Base-by-base conservation (phyloP, 2,329 filamentous ascomycete species). In the Ambrosiella cleistominuta region DNA sequence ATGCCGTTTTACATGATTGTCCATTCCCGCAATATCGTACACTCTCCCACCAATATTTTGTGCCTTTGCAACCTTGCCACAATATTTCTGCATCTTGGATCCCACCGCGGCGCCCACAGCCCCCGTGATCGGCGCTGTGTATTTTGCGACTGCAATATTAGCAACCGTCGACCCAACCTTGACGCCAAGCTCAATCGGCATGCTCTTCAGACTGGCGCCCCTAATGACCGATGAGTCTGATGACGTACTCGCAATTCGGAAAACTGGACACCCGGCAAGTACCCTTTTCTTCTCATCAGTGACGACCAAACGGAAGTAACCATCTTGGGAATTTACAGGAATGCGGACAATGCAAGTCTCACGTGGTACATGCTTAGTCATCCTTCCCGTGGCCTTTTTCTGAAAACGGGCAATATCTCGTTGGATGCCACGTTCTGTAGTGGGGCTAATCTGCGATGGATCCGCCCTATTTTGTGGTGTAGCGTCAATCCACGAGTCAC, bases 231-330 rank as follows among this genome's bases (percentile, higher is more conserved):
- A 80, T 0, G 76, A 72, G 61, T 81, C 80, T 0, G 75, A 72
- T 0, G 81, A 83, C 0, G 80, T 79, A 61, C 82, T 86, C 1
- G 83, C 76, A n/a, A 87, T 71, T 13, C 83, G 75, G 63, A 87
- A 86, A 0, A 84, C 76, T 0, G 83, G 83, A 61, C 81, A 85
- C 0, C 76, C 74, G 61, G 82, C 85, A 0, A 86, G 72, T 0
- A 77, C 71, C 63, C 78, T 82, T 62, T 76, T 78, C 12, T 62
- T 63, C 1, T 65, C 63, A 0, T 73, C 77, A 61, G 81, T 85
- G 7, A 87, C 70, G 0, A 86, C 77, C 3, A 87, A 70, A 9
- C 83, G 79, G 58, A 85, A 82, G 64, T 87, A 87, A 0, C 83
- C 83, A 65, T 87, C 83, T 0, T 72, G 72, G 0, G 79, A 79